Evolutionary conservation across 108 stramenopile species (phyloP), one percentile per base, ranked within the genome.

Genomic region (Poteriospumella lacustris): DNA sequence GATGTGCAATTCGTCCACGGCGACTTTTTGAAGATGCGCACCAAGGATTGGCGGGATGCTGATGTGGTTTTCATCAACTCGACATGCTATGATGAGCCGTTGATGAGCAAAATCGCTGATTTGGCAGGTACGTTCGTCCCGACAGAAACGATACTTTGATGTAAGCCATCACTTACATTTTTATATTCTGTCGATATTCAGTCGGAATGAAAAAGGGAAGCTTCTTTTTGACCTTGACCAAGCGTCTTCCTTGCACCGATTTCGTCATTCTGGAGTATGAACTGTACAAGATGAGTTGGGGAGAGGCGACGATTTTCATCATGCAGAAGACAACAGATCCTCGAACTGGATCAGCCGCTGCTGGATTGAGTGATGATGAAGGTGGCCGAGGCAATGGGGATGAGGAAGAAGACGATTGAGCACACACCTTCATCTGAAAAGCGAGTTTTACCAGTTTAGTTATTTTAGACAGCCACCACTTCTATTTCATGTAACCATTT

Each of bases 311-410:
- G 0, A 68, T 84, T 40, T 84, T 79, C 81, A 84, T 84, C 41
- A 68, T 78, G 39, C 83, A 84, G 79, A 84, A 84, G 78, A 82
- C 79, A 29, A 84, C 83, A 28, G 80, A 81, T 2, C 83, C 82
- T 33, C 36, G 70, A 34, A 12, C 31, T 64, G 60, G n/a, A n/a
- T n/a, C n/a, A n/a, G n/a, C n/a, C n/a, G n/a, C n/a, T n/a, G n/a
- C n/a, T n/a, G n/a, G n/a, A n/a, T n/a, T n/a, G n/a, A n/a, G n/a
- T n/a, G n/a, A n/a, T n/a, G n/a, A n/a, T n/a, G n/a, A n/a, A n/a
- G n/a, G n/a, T n/a, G n/a, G n/a, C n/a, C n/a, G n/a, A n/a, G n/a
- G n/a, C n/a, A n/a, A n/a, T n/a, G n/a, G n/a, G n/a, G n/a, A n/a
- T n/a, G n/a, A n/a, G n/a, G n/a, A n/a, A n/a, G n/a, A n/a, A n/a